Base-by-base conservation (phyloP, 139 green algal genomes). In the Edaphochlamys debaryana region DNA sequence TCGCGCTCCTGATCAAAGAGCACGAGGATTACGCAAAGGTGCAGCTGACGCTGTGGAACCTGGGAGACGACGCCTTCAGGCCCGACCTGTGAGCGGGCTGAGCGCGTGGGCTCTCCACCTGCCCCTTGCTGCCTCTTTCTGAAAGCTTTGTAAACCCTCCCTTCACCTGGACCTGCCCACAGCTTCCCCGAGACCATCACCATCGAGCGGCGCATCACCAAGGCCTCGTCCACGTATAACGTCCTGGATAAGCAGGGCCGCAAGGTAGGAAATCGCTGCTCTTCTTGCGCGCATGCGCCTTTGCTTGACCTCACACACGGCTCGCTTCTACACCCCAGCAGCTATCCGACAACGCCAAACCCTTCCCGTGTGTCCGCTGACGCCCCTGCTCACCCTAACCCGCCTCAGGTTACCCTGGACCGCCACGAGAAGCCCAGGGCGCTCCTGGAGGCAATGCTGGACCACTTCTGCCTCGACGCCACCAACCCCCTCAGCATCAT, bases 21-120 rank as follows among this genome's bases (percentile, higher is more conserved):
- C 67, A 54, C 40, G 62, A 48, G 37, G 11, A 69, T n/a, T 37
- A 84, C 4, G 68, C 83, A 7, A 60, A 62, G 27, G 81, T 87
- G 8, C 48, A 86, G 62, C 90, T 97, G 30, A 94, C 88, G 0
- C 71, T 98, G 41, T 94, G 86, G 75, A 97, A 97, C 89, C 89
- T 79, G 3, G 93, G 90, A 0, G 58, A 83, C 6, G 94, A 97
- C 50, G 91, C 88, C 0, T 96, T 90, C 84, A 79, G 87, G 64
- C 90, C 88, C 36, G 84, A 86, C 27, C 11, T 67, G 85, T 89
- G 60, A 75, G 79, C 86, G 29, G 0, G 38, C 8, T 5, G 37
- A 4, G 11, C 11, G 45, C 11, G 45, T 22, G 9, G 45, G 45
- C 45, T 54, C 45, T 54, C 11, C 45, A 54, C 45, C 45, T 54